phyloP scores from a whole-genome alignment of 768 basidiomycete genomes.

The Boletus reticulatus region DNA sequence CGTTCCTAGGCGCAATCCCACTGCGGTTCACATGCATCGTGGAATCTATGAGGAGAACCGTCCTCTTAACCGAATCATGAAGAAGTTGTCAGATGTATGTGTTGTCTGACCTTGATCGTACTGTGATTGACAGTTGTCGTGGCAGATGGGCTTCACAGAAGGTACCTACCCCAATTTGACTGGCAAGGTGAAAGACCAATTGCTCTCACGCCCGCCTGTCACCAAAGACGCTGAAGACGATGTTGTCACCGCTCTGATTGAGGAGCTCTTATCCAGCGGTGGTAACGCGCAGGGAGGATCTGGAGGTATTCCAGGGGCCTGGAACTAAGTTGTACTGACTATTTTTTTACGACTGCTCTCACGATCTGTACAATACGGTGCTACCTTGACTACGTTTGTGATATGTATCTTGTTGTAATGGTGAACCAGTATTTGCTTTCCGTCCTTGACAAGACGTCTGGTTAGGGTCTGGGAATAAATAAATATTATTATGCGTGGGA shows the following conservation, averaged over 20 bases:
- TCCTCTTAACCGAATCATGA: conserved; percentile 49
- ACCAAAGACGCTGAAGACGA: conserved; percentile 62
- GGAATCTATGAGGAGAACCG: conserved; percentile 35
- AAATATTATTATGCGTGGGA: too few species aligned
- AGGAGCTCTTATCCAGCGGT: conserved; percentile 51
- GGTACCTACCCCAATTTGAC: conserved; percentile 51
- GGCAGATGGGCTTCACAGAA: conserved; percentile 75
- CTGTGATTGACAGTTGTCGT: conserved; percentile 9
- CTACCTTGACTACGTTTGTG: too few species aligned
- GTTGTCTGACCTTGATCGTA: not conserved
- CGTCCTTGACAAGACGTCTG: too few species aligned
- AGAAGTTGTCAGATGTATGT: conserved; percentile 63
- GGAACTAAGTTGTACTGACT: conserved; percentile 37
- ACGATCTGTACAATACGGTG: too few species aligned
- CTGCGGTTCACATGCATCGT: conserved; percentile 22
- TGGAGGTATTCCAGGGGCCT: conserved; percentile 43
- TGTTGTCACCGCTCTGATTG: conserved; percentile 59
- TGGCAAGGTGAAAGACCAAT: conserved; percentile 47
- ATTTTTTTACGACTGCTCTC: not conserved
- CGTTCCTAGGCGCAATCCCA: conserved; percentile 46
- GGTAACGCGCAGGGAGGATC: conserved; percentile 38
- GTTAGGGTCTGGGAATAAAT: too few species aligned
- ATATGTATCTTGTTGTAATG: too few species aligned
- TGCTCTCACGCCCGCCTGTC: conserved; percentile 40
- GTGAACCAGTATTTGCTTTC: too few species aligned